Base-by-base conservation (phyloP, 768 basidiomycete species). In the Lactarius psammicola region DNA sequence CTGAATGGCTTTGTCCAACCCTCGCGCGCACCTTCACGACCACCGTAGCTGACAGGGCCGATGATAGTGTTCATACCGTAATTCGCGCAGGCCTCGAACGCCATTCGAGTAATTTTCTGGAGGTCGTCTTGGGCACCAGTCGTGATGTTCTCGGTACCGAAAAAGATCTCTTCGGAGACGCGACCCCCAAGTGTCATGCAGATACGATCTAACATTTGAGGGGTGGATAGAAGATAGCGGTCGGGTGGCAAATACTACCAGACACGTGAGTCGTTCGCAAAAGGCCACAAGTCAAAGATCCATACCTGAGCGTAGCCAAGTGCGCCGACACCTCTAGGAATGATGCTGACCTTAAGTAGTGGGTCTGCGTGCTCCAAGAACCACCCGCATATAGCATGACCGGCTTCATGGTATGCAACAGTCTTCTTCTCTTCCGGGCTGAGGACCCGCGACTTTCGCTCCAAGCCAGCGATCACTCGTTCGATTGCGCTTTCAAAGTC, bases 401-500 rank as follows among this genome's bases (percentile, higher is more conserved):
- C 97, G 28, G 97, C 97, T 81, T 99, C 97, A 74, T 99, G 97
- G 75, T 98, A 98, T 9, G 97, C 97, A 51, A 98, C 95, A 0
- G 92, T 98, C 79, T 88, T 95, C 87, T 99, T 99, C 83, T 99
- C 97, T 71, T 97, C 94, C 28, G 87, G 83, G 72, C 92, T 95
- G 54, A 99, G 80, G 33, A 98, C 91, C 64, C 95, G 82, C 69
- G 90, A 94, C 84, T 98, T 99, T 74, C 94, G 84, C 83, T 98
- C 97, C 71, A 98, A 78, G 34, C 97, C 97, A 63, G 95, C 96
- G 69, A 98, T 95, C 40, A 99, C 97, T 46, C 97, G 86, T 80
- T 99, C 97, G 69, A 99, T 98, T 10, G 97, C 95, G 55, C 90
- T 93, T 73, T 98, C 96, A 74, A 99, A 99, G 78, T 99, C 92